Evolutionary conservation across 2,329 filamentous ascomycete genomes (phyloP), one percentile per base, ranked within the genome.

Genomic region (Apiospora phragmitis): DNA sequence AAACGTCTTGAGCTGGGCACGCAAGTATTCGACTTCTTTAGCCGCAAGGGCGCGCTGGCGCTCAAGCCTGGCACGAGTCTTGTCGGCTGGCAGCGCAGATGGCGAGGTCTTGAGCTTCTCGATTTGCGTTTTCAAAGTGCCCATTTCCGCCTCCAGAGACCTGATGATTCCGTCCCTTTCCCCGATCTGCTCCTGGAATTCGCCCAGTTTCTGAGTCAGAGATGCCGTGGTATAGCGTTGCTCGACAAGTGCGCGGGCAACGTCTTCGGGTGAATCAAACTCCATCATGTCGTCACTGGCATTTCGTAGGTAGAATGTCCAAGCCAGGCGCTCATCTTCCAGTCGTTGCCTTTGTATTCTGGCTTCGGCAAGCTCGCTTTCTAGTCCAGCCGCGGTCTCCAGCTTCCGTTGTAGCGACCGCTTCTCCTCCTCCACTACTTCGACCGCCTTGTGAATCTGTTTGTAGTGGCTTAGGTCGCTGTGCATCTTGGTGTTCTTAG

Each of bases 341-440:
- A 99, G 84, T 4, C 95, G 88, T 77, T 97, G 93, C 69, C 93
- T 91, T 77, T 97, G 94, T 49, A 97, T 86, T 72, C 93, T 89
- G 26, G 92, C 89, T 79, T 97, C 95, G 12, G 89, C 87, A 16
- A 98, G 85, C 77, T 98, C 93, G 38, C 89, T 86, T 77, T 96
- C 90, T 12, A 97, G 77, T 16, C 89, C 86, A 70, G 93, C 90
- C 80, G 95, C 92, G 47, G 92, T 85, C 72, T 94, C 90, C 1
- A 99, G 80, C 77, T 91, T 94, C 42, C 91, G 90, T 80, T 96
- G 92, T 29, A 99, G 83, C 0, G 90, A 89, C 72, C 93, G 88
- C 85, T 98, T 98, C 83, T 99, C 94, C 80, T 99, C 96, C 79
- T 99, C 94, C 0, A 98, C 93, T 2, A 99, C 89, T 77, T 97